A percentile compares a stretch with the other conserved stretches of the same genome.
These are phyloP conservation scores for Trebouxia sp. DNA, from an alignment of 139 green algal genomes.

Conservation along the genomic window DNA sequence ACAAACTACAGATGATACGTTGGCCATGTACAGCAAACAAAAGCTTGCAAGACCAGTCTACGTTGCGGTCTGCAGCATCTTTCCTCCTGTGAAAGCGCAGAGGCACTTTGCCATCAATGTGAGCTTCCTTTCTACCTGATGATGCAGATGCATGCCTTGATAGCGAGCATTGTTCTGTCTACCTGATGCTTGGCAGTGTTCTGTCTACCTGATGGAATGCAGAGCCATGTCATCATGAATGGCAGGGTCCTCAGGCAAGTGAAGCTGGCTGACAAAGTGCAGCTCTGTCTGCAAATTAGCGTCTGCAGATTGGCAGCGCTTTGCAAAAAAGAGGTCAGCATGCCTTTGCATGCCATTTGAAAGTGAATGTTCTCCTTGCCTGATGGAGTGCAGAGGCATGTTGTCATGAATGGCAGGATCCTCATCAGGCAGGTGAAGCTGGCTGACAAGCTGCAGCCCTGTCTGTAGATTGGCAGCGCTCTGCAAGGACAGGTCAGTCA, in stretches of 20 bases:
- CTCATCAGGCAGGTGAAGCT: slow-evolving; percentile 29
- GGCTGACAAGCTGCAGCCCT: slow-evolving; percentile 27
- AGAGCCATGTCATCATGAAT: background rate
- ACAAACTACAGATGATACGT: background rate
- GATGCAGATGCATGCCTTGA: too few relatives aligned
- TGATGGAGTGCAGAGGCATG: background rate
- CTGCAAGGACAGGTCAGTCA: slow-evolving; percentile 38
- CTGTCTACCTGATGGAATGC: background rate
- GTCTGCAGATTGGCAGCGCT: slow-evolving; percentile 31
- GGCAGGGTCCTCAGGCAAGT: slow-evolving; percentile 22
- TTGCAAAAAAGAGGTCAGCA: too few relatives aligned
- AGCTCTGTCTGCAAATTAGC: slow-evolving; percentile 22
- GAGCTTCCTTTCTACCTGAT: background rate
- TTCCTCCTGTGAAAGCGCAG: background rate
- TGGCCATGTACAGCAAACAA: background rate
- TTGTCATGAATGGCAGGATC: background rate
- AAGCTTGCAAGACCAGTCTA: background rate
- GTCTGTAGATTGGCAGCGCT: slow-evolving; percentile 30
- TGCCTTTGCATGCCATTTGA: too few relatives aligned
- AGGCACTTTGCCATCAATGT: background rate
- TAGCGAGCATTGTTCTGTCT: too few relatives aligned
- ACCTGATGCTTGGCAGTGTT: too few relatives aligned
- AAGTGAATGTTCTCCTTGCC: too few relatives aligned
- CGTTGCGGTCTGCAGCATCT: too few relatives aligned
- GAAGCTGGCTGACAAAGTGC: slow-evolving; percentile 28